Evolutionary conservation across 805 yeast species (phyloP), one percentile per base, ranked within the genome.

Genomic region (Tetrapisispora fleetii): DNA sequence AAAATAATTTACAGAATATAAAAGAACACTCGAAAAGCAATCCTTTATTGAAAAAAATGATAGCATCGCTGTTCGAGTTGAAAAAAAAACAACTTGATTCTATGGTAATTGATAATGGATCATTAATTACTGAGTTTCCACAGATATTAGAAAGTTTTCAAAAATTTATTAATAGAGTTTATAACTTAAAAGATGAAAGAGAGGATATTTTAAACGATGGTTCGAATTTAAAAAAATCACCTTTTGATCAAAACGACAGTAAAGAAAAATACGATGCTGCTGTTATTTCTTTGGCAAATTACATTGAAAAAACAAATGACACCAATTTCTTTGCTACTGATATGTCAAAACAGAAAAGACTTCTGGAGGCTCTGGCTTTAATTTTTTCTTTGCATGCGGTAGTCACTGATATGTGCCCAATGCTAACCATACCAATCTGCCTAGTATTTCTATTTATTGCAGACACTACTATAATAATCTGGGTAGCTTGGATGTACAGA

Each of bases 401-500:
- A 3, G 40, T 45, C 7, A 45, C 40, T 1, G 47, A 45, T 38
- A 45, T 38, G 43, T 45, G 47, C 22, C 42, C 43, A 11, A 16
- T 45, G 30, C 6, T 45, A 5, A 21, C 37, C 16, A 28, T 27
- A 9, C 47, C 47, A 19, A 19, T 45, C 11, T 45, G 47, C 33
- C 16, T 38, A 2, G 21, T 21, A 3, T 22, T 45, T 27, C 22
- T 37, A 21, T 9, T 38, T 6, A 16, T 32, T 7, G 47, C 42
- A 4, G 41, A 33, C 10, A 37, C 32, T 8, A 38, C 47, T 1
- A 17, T 45, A 8, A 19, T 45, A 1, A 21, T 45, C n/a, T 45
- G 47, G 47, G 30, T 45, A 8, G 43, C 43, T 16, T 45, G 47
- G 47, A 16, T 45, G 22, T 45, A 30, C 21, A 37, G 37, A n/a